phyloP scores from a whole-genome alignment of 2,329 filamentous ascomycete species.

The Teratosphaeria nubilosa region DNA sequence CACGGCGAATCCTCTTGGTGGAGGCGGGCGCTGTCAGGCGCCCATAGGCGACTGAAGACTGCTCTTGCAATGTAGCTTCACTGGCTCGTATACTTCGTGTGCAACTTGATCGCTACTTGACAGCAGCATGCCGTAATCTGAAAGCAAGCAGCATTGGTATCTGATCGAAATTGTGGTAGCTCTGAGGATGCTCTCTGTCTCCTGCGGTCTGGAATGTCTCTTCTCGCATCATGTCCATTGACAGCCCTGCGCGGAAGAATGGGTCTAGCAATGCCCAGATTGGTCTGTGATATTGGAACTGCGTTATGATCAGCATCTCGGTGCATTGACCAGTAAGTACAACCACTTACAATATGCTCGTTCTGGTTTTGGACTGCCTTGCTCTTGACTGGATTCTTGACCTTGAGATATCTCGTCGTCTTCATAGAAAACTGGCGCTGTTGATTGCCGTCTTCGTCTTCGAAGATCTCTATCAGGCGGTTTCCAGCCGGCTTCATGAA shows the following conservation, averaged over 20 bases:
- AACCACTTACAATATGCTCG: slow-evolving; percentile 13
- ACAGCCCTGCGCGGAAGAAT: slow-evolving; percentile 35
- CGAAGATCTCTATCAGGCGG: slow-evolving; percentile 31
- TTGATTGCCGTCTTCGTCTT: slow-evolving; percentile 29
- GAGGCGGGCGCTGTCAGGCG: too few species aligned
- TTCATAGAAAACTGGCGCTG: slow-evolving; percentile 28
- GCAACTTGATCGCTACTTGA: background rate
- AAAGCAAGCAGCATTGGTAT: slow-evolving; percentile 27
- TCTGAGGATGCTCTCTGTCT: slow-evolving; percentile 18
- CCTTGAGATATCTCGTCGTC: slow-evolving; percentile 34
- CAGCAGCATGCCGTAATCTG: slow-evolving; percentile 9
- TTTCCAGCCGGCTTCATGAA: slow-evolving; percentile 39
- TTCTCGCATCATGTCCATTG: slow-evolving; percentile 40
- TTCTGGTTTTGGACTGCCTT: slow-evolving; percentile 25
- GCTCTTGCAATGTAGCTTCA: background rate
- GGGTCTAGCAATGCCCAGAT: slow-evolving; percentile 35
- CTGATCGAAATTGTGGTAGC: slow-evolving; percentile 30
- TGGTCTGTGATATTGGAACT: slow-evolving; percentile 38
- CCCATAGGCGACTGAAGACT: background rate
- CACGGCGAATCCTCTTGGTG: too few species aligned
- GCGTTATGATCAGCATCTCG: background rate
- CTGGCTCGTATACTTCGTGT: background rate
- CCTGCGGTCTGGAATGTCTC: slow-evolving; percentile 32
- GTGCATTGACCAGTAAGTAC: slow-evolving; percentile 12
- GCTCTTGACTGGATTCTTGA: slow-evolving; percentile 28